phyloP scores from a whole-genome alignment of 768 basidiomycete genomes.

The Podaxis rugospora region DNA sequence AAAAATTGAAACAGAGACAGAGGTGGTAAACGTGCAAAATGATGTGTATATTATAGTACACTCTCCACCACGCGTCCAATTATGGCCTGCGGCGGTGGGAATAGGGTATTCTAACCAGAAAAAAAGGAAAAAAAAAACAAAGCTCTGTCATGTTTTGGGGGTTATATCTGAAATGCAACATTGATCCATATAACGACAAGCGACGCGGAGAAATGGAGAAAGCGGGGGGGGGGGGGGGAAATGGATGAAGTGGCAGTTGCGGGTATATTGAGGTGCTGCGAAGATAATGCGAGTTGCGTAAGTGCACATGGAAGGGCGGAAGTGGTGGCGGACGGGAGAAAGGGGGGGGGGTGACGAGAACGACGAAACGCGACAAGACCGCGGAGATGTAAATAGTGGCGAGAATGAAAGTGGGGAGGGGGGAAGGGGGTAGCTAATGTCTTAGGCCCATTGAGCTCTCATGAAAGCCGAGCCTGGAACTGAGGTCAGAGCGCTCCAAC shows the following conservation, averaged over 20 bases:
- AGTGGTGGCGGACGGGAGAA: neutral
- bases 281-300: neutral
- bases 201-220: neutral
- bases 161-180: neutral
- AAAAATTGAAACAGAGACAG: neutral
- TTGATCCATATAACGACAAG: neutral
- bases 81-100: neutral
- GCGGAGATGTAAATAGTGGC: neutral
- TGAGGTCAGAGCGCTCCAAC: neutral
- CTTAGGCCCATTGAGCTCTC: neutral
- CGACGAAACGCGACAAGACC: neutral
- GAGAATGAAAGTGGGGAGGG: neutral
- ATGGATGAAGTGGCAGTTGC: neutral
- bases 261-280: neutral
- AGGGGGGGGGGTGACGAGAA: neutral
- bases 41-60: neutral
- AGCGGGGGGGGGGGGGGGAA: neutral
- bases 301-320: neutral
- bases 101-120: neutral
- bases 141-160: neutral
- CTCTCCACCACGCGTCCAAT: neutral
- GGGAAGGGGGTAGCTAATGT: neutral
- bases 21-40: neutral
- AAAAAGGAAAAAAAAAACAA: neutral
- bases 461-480: neutral